Base-by-base conservation (phyloP, 2,329 filamentous ascomycete species). In the Curvularia lunata region DNA sequence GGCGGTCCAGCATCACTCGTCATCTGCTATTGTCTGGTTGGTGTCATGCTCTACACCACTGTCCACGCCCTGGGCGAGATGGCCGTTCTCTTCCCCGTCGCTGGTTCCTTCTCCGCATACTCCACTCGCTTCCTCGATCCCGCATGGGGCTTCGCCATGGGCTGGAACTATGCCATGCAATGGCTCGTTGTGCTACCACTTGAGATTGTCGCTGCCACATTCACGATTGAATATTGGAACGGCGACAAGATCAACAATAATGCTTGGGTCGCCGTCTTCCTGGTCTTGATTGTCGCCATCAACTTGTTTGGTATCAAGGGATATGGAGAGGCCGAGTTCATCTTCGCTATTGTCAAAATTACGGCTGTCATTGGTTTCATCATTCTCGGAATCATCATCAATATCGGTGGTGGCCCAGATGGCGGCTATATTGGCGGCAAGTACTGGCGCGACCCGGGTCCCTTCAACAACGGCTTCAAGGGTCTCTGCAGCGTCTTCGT, bases 141-240 rank as follows among this genome's bases (percentile, higher is more conserved):
- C 1, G 93, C 93, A 0, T 97, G 92, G 92, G 92, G 92, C 0
- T 96, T 96, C 72, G 91, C 92, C 46, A 96, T 97, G 91, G 92
- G 92, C 16, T 96, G 92, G 92, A 96, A 96, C 84, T 91, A 97
- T 75, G 91, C 91, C 4, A 76, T 97, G 65, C 91, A 96, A 78
- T 97, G 93, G 93, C 83, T 96, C 2, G 84, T 92, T 34, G 87
- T 93, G 0, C 78, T 97, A 30, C 92, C 92, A 0, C 82, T 96
- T 37, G 92, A 97, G 75, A 89, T 97, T 55, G 91, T 96, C 61
- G 91, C 92, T 2, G 92, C 92, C 1, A 90, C 91, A 2, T 86
- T 96, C 21, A 96, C 92, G 0, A 88, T 96, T 52, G 84, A 88
- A 30, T 96, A 91, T 72, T 97, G 92, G 92, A 86, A 87, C 52